A percentile compares a stretch with the other conserved stretches of the same genome.
Conservation (phyloP, 2,329 filamentous ascomycete species). For the Dendrostoma leiphaemia region DNA sequence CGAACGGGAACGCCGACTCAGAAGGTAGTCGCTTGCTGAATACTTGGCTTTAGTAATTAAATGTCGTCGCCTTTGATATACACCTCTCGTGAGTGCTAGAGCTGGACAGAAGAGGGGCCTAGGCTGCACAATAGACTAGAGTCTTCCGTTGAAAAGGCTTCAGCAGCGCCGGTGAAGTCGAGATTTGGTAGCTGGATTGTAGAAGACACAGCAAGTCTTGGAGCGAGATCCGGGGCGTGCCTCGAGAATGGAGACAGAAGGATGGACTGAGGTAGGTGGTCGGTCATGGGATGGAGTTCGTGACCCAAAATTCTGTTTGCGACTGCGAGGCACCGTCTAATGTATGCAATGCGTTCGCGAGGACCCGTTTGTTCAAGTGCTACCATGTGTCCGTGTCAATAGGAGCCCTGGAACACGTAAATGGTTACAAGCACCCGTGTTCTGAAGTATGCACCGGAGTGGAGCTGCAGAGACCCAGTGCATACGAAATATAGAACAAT, state of each 20-base stretch:
- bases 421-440: slow-evolving; percentile 16
- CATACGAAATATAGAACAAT: slow-evolving; percentile 12
- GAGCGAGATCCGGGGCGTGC: background rate
- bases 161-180: no score
- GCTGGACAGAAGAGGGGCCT: no score
- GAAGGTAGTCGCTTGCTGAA: no score
- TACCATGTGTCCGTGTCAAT: slow-evolving; percentile 10
- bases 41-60: background rate
- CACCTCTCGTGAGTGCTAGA: no score
- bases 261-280: background rate
- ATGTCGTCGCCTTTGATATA: background rate
- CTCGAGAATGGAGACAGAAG: no score
- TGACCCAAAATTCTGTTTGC: background rate
- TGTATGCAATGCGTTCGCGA: slow-evolving; percentile 11
- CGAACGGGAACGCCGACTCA: no score
- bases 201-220: no score
- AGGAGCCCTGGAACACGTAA: slow-evolving; percentile 13
- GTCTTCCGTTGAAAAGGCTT: no score
- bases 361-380: slow-evolving; percentile 8
- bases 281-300: slow-evolving; percentile 2
- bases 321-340: slow-evolving; percentile 15
- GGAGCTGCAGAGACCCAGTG: slow-evolving; percentile 14
- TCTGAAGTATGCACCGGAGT: slow-evolving; percentile 13
- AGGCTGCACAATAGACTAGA: no score
- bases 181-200: background rate